Conservation (phyloP, 176 grass and related monocot genomes). For the Ampelocalamus luodianensis region DNA sequence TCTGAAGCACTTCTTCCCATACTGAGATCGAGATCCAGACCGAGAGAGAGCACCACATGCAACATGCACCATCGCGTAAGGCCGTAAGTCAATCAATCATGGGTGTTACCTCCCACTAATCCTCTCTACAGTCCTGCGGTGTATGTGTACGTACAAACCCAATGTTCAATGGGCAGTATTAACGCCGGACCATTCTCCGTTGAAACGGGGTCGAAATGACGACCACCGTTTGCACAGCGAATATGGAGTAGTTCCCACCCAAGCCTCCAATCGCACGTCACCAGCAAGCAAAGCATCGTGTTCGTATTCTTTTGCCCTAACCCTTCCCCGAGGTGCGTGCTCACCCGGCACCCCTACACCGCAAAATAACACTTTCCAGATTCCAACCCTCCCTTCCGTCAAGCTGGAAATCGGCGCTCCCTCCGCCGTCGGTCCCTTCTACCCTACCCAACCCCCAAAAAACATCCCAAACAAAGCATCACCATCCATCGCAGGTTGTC, state of each 20-base stretch:
- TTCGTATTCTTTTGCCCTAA: conserved; percentile 8
- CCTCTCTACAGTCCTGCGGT: not conserved
- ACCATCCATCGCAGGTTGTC: not conserved
- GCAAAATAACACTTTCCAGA: not conserved
- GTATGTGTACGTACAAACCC: not conserved
- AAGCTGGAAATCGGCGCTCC: not conserved
- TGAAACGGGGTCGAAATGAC: not conserved
- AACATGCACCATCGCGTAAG: not conserved
- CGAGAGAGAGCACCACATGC: not conserved
- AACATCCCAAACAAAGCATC: not conserved
- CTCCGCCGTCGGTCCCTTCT: not conserved
- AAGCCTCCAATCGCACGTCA: not conserved
- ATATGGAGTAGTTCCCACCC: not conserved
- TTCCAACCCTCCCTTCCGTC: not conserved
- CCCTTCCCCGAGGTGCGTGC: not conserved
- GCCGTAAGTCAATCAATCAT: not conserved
- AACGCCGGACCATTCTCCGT: not conserved
- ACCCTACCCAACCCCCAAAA: too few species aligned
- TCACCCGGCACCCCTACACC: not conserved
- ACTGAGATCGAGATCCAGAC: not conserved
- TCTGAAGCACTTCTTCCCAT: not conserved
- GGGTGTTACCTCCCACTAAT: not conserved
- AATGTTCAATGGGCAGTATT: not conserved
- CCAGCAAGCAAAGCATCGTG: not conserved
- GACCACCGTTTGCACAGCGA: not conserved